Percentiles rank a stretch among this genome's conserved stretches.
These are phyloP conservation scores for Fagus sylvatica DNA, from an alignment of 306 rosid genomes.

Conservation along the genomic window DNA sequence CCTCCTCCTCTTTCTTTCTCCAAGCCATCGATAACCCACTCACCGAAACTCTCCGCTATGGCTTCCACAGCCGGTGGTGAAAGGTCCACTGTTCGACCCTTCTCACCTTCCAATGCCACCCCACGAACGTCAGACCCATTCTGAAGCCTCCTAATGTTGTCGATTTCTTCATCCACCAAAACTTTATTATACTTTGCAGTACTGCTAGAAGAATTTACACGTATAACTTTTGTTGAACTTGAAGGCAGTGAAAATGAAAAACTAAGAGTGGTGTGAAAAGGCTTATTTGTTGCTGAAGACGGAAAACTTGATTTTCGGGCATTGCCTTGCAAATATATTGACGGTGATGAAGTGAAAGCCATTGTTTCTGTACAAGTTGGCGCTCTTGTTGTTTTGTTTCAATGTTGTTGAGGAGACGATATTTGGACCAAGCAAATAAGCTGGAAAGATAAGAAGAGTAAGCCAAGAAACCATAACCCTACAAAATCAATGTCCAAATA, in stretches of 20 bases:
- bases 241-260: conserved; percentile 36
- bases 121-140: conserved; percentile 94
- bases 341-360: conserved; percentile 48
- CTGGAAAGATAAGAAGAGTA: conserved; percentile 40
- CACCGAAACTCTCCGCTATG: conserved; percentile 82
- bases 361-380: conserved; percentile 38
- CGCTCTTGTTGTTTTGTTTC: conserved; percentile 41
- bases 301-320: conserved; percentile 28
- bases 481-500: conserved; percentile 33
- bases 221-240: conserved; percentile 15
- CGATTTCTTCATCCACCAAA: conserved; percentile 81
- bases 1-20: conserved; percentile 38
- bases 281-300: conserved; percentile 17
- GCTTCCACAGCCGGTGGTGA: conserved; percentile 81
- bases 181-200: conserved; percentile 54
- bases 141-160: conserved; percentile 73
- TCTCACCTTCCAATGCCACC: conserved; percentile 84
- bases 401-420: conserved; percentile 17
- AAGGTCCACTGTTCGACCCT: conserved; percentile 67
- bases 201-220: conserved; percentile 34
- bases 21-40: conserved; percentile 65
- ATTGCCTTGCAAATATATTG: conserved; percentile 34
- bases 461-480: conserved; percentile 43
- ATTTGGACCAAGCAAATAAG: conserved; percentile 25
- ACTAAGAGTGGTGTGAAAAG: conserved; percentile 24